Evolutionary conservation across 495 filamentous ascomycete genomes (phyloP), one percentile per base, ranked within the genome.

Genomic region (Penicillium silybi): DNA sequence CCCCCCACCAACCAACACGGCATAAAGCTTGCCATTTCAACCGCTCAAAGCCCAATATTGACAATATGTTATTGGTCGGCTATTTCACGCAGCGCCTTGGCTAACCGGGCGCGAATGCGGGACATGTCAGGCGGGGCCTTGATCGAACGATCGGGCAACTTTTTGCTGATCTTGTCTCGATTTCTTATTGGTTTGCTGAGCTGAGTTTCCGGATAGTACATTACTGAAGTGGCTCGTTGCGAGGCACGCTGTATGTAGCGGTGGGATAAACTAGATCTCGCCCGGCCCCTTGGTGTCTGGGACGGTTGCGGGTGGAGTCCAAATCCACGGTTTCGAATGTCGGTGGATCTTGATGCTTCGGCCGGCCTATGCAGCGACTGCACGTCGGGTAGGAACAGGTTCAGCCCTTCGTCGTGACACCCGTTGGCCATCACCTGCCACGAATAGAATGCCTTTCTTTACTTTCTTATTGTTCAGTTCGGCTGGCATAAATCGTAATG

Each of bases 201-300:
- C 92, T 96, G 95, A 92, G 69, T 49, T 85, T 86, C 35, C 80
- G 81, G 63, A 95, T n/a, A n/a, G n/a, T n/a, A n/a, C n/a, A n/a
- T n/a, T n/a, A n/a, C n/a, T n/a, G n/a, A n/a, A n/a, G n/a, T 79
- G 75, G 13, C 77, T 80, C 1, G 74, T 71, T 1, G 88, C 86
- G 4, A 78, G 79, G 18, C 71, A 65, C 3, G 86, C 87, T n/a
- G 86, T 86, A 65, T 96, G 90, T 19, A 92, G 68, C 1, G 90
- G 80, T 1, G 90, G 90, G 29, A 95, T 77, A 64, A 88, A 92
- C 16, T 96, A 68, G 11, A 92, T 77, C 54, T 95, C 88, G 7
- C 89, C 89, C 2, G 84, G 80, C 83, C 65, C 89, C 84, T 44
- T 87, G 79, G 86, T 87, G 7, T 63, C 59, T 6, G 73, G 67